Conservation (phyloP, 495 filamentous ascomycete genomes). For the Penicillium silybi region DNA sequence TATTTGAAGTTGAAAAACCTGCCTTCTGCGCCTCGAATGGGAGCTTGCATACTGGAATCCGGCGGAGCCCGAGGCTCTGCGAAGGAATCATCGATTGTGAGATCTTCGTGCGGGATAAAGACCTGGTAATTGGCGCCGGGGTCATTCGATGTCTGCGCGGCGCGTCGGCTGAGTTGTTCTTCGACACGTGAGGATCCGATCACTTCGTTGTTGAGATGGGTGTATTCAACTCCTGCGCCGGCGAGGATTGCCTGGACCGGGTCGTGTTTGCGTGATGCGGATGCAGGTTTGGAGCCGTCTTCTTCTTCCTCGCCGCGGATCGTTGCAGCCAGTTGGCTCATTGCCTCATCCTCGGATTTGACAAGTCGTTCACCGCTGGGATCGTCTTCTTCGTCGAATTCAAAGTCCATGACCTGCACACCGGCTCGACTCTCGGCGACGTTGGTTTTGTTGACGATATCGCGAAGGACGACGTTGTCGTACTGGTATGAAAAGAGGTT, state of each 20-base stretch:
- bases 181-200: slow-evolving; percentile 86
- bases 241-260: slow-evolving; percentile 87
- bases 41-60: background rate
- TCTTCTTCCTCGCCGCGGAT: slow-evolving; percentile 53
- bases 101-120: slow-evolving; percentile 41
- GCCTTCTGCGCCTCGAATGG: slow-evolving; percentile 15
- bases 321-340: slow-evolving; percentile 72
- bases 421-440: slow-evolving; percentile 88
- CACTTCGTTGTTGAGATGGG: slow-evolving; percentile 94
- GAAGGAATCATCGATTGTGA: background rate
- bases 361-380: slow-evolving; percentile 22
- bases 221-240: slow-evolving; percentile 87
- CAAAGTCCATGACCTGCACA: slow-evolving; percentile 70
- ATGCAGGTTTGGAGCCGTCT: slow-evolving; percentile 19
- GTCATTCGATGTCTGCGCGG: slow-evolving; percentile 56
- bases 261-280: slow-evolving; percentile 53
- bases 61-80: background rate
- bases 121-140: slow-evolving; percentile 47
- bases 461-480: slow-evolving; percentile 74
- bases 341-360: slow-evolving; percentile 50
- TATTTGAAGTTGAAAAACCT: slow-evolving; percentile 58
- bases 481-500: slow-evolving; percentile 85
- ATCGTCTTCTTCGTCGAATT: slow-evolving; percentile 59
- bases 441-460: slow-evolving; percentile 98
- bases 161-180: slow-evolving; percentile 69